Evolutionary conservation across 495 filamentous ascomycete species (phyloP), one percentile per base, ranked within the genome.

Genomic region (Neurospora intermedia): DNA sequence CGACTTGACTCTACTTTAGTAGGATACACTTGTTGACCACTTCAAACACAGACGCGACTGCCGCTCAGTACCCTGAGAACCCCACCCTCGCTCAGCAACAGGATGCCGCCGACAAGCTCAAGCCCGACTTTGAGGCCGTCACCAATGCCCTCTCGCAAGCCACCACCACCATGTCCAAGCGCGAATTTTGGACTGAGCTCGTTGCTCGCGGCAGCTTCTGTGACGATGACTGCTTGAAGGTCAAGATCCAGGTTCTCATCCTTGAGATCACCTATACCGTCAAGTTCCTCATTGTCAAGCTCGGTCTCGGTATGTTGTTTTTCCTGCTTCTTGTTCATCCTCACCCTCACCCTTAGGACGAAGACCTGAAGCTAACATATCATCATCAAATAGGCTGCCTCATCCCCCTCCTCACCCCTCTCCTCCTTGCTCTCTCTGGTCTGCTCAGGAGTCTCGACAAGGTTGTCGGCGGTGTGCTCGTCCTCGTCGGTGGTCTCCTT

Each of bases 261-360:
- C 81, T 75, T 23, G 82, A 83, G 77, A 72, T 82, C 20, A 74
- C 78, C 43, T 76, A 73, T 40, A 82, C 82, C 31, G 76, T 83
- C 70, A 82, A 80, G 77, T 75, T 79, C 35, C 75, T 82, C 43
- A 76, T 82, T 40, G 74, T 80, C 71, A 82, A 83, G 80, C 76
- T 82, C 11, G 81, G 81, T 38, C 77, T 83, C 35, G 80, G 81
- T 83, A 78, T 70, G 79, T 77, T n/a, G 79, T 77, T n/a, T 5
- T 43, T 6, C 42, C 15, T 38, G 16, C 31, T 42, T 13, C 8
- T 6, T 38, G 35, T 38, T 6, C 70, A 23, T 27, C 2, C 2
- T 23, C 13, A 27, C 23, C 11, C n/a, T 59, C 15, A 27, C 23
- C 11, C n/a, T 59, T 10, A 66, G 18, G 16, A 1, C 10, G n/a